Evolutionary conservation across 768 basidiomycete species (phyloP).

Genomic region (Lactifluus pinguis): DNA sequence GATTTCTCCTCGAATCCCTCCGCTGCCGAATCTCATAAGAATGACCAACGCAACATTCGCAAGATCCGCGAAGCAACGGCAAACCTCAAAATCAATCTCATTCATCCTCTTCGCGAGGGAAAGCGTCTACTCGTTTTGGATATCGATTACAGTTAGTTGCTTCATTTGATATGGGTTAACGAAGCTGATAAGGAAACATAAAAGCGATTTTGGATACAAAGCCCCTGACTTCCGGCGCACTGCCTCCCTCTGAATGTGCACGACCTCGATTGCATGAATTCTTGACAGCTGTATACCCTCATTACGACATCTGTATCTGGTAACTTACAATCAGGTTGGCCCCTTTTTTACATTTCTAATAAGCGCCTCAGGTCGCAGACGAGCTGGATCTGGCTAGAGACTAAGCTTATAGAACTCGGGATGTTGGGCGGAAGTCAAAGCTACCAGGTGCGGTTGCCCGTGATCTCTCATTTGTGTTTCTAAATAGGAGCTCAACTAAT

Average conservation of each 20-base stretch:
- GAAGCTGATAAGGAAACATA: not conserved
- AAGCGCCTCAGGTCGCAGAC: conserved; percentile 60
- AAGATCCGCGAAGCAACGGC: conserved; percentile 68
- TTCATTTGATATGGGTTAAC: not conserved
- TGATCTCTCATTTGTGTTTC: not conserved
- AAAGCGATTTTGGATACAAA: conserved; percentile 79
- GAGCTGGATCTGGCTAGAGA: conserved; percentile 84
- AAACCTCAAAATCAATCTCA: conserved; percentile 58
- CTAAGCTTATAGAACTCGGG: conserved; percentile 77
- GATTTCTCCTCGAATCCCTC: conserved; percentile 62
- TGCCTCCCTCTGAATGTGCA: conserved; percentile 76
- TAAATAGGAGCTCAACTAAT: not conserved
- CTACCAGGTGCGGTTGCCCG: conserved; percentile 46
- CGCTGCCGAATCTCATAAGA: conserved; percentile 48
- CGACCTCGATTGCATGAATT: conserved; percentile 80
- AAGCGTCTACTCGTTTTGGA: conserved; percentile 82
- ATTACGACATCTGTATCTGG: conserved; percentile 91
- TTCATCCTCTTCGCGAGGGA: conserved; percentile 64
- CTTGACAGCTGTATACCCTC: conserved; percentile 65
- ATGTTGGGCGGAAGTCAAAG: conserved; percentile 65
- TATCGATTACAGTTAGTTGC: conserved; percentile 69
- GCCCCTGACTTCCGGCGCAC: conserved; percentile 69
- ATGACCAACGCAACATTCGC: conserved; percentile 73
- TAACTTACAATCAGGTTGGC: conserved; percentile 22
- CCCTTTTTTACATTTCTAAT: not conserved